Base-by-base conservation (phyloP, 2,329 filamentous ascomycete genomes). In the Raffaelea deltoideospora region DNA sequence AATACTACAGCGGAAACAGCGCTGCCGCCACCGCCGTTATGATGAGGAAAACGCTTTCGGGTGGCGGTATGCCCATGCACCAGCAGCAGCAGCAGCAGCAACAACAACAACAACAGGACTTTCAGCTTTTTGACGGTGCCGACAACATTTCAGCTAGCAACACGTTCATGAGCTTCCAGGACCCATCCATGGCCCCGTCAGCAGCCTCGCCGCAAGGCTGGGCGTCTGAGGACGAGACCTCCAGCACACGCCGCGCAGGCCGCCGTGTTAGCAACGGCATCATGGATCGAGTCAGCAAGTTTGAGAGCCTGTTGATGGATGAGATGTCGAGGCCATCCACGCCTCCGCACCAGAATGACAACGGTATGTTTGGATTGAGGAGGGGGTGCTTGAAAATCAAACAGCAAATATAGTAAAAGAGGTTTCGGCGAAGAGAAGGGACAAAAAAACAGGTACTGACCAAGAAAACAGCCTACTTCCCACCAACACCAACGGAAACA, bases 401-500 rank as follows among this genome's bases (percentile, higher is more conserved):
- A n/a, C n/a, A n/a, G n/a, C n/a, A n/a, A n/a, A n/a, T n/a, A n/a
- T n/a, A n/a, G n/a, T n/a, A n/a, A n/a, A n/a, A n/a, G n/a, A n/a
- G n/a, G n/a, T n/a, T n/a, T 17, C 18, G 21, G 18, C 3, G 6
- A 3, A 7, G 9, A 26, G 3, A 14, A 11, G 9, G 23, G 18
- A 4, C 6, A 20, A 20, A 14, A 37, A 21, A 30, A 26, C 23
- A 11, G 19, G 11, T 6, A 15, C 32, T 39, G 30, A 36, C 37
- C 18, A 23, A n/a, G n/a, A n/a, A n/a, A n/a, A 5, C 40, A 76
- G 76, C 61, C 45, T 77, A 73, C 47, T 71, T 72, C 45, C 78
- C 78, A 39, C 69, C 76, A 32, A 83, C 79, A 21, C 78, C 79
- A 37, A 69, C 68, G 48, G 71, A 74, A 36, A 80, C 75, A 17